Evolutionary conservation across 495 filamentous ascomycete genomes (phyloP), one percentile per base, ranked within the genome.

Genomic region (Penicillium lividum): DNA sequence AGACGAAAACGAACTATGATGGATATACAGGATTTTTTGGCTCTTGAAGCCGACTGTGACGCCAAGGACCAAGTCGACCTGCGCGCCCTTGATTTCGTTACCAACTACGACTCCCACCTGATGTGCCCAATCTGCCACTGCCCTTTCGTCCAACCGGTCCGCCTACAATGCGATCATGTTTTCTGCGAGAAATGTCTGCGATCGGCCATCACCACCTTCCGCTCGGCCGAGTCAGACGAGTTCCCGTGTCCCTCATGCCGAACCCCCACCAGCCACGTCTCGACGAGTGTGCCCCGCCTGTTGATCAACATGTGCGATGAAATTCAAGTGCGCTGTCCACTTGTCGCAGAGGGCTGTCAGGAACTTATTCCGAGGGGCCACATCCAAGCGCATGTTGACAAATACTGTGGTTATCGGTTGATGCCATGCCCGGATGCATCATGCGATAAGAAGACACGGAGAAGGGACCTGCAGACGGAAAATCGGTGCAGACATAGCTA

Each of bases 111-210:
- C 71, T 82, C 87, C 58, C 90, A 92, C 59, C 82, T 95, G 16
- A 83, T 91, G 71, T 96, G 91, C 61, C 83, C 90, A 8, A 92
- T 96, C 54, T 96, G 91, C 68, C 88, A 86, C 59, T 85, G 84
- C 29, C 84, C 91, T 11, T 88, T 92, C 52, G 74, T 91, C 36
- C 72, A 83, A 15, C 90, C 91, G 0, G 77, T 90, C n/a, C 85
- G 83, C 43, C 82, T 92, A 22, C 70, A 78, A 54, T 96, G 91
- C 67, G 89, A 86, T 52, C 86, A 89, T 69, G 79, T 84, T 31
- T 95, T 96, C 75, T 96, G 91, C 70, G 76, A 78, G 34, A 80
- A 78, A 46, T 96, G 91, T 64, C 77, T 94, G 58, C 74, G 80
- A 55, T 79, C 83, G 51, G 82, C 86, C 70, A 82, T 78, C 74